phyloP scores from a whole-genome alignment of 805 yeast genomes.

The Ogataea naganishii region DNA sequence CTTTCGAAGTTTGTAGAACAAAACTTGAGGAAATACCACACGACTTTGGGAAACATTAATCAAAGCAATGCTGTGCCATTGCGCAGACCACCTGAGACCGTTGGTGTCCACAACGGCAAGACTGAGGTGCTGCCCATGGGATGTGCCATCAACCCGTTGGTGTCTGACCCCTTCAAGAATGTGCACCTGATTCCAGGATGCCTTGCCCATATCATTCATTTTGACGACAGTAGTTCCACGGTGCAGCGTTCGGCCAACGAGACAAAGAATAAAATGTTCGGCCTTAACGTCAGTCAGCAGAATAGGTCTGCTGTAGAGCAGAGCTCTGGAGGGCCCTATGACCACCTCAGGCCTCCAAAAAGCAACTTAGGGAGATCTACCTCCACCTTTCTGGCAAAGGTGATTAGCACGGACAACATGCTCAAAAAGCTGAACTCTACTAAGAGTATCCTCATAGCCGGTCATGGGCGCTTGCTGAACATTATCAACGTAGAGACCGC shows the following conservation, averaged over 20 bases:
- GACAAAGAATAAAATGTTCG: constrained; percentile 5
- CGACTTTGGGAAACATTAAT: constrained; percentile 25
- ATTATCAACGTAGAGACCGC: constrained; percentile 29
- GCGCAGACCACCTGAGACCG: constrained; percentile 20
- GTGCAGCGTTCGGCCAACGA: constrained; percentile 3
- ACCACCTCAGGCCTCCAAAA: constrained; percentile 20
- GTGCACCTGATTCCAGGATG: constrained; percentile 53
- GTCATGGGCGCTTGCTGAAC: constrained; percentile 44
- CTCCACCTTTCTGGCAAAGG: constrained; percentile 26
- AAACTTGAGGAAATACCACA: constrained; percentile 28
- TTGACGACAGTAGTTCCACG: constrained; percentile 1
- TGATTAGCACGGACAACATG: constrained; percentile 21
- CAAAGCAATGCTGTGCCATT: constrained; percentile 34
- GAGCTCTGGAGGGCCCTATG: constrained; percentile 3
- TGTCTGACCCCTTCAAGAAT: constrained; percentile 42
- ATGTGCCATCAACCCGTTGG: constrained; percentile 42
- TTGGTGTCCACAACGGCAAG: constrained; percentile 23
- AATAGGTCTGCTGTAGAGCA: constrained; percentile 1
- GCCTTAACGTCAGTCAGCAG: too few species aligned
- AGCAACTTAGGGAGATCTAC: constrained; percentile 20
- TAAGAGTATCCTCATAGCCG: constrained; percentile 28
- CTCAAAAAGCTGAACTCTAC: constrained; percentile 18
- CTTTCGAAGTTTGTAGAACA: constrained; percentile 40
- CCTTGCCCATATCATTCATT: constrained; percentile 18
- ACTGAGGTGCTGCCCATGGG: constrained; percentile 35